A percentile compares a stretch with the other conserved stretches of the same genome.
Evolutionary conservation across 306 rosid genomes (phyloP).

Genomic region (Cucurbita moschata): DNA sequence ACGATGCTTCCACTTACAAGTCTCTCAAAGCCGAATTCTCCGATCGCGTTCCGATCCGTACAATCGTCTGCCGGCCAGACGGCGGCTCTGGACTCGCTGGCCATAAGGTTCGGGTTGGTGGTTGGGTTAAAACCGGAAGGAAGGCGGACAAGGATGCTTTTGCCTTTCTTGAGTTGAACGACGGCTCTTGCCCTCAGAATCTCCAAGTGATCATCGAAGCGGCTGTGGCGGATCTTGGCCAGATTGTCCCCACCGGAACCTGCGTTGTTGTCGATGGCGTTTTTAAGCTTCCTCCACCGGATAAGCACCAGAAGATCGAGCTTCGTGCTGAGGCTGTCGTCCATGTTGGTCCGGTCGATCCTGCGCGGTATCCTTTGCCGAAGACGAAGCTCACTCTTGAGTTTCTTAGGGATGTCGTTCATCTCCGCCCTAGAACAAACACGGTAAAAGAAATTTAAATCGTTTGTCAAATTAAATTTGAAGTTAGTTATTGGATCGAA

Average conservation of each 20-base stretch:
- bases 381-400: conserved; percentile 70
- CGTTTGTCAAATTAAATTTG: background rate
- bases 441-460: conserved; percentile 24
- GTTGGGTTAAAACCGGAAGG: conserved; percentile 94
- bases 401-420: conserved; percentile 62
- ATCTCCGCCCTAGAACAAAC: conserved; percentile 83
- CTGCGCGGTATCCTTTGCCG: conserved; percentile 75
- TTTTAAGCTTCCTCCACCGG: conserved; percentile 70
- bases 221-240: conserved; percentile 49
- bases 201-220: conserved; percentile 79
- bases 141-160: conserved; percentile 92
- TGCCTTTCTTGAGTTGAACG: conserved; percentile 80
- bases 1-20: background rate
- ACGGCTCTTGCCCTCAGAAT: conserved; percentile 70
- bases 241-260: conserved; percentile 74
- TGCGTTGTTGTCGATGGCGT: conserved; percentile 61
- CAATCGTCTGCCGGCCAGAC: conserved; percentile 50
- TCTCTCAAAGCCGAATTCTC: conserved; percentile 48
- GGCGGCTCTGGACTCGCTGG: conserved; percentile 72
- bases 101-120: conserved; percentile 45
- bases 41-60: conserved; percentile 53
- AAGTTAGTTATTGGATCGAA: background rate
- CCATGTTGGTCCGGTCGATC: conserved; percentile 79
- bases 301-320: conserved; percentile 72
- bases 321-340: conserved; percentile 57